These are phyloP conservation scores for Talaromyces pinophilus DNA, from an alignment of 2,329 filamentous ascomycete genomes.

Conservation along the genomic window DNA sequence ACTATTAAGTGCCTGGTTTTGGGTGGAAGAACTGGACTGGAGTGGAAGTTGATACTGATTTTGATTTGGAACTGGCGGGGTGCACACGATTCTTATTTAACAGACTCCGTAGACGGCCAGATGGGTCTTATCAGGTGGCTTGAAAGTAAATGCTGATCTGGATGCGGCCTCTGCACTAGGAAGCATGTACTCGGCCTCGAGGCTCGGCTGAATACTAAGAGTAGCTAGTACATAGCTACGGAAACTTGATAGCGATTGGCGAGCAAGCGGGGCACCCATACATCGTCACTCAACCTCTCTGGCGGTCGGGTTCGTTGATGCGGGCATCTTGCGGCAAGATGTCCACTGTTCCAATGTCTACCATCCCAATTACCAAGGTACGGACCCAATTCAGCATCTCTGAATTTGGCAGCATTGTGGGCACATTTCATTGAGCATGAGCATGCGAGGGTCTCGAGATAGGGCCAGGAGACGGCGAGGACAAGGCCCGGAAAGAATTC, in stretches of 20 bases:
- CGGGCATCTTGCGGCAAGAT: neutral
- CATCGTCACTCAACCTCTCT: neutral
- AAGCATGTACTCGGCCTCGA: neutral
- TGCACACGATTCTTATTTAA: slow-evolving; percentile 1
- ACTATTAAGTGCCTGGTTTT: neutral
- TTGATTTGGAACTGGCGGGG: neutral
- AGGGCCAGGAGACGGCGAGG: neutral
- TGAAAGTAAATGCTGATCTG: neutral
- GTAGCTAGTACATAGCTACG: neutral
- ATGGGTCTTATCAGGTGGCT: slow-evolving; percentile 5
- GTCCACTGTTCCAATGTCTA: neutral
- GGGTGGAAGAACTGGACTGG: too few species aligned
- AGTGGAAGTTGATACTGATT: neutral
- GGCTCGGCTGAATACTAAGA: neutral
- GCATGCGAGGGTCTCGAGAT: neutral
- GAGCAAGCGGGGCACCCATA: slow-evolving; percentile 9
- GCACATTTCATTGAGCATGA: neutral
- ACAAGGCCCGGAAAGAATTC: neutral
- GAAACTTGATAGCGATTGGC: neutral
- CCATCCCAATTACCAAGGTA: neutral
- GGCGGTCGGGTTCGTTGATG: neutral
- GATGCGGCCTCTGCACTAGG: neutral
- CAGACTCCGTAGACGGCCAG: neutral
- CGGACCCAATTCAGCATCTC: neutral
- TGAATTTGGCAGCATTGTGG: neutral